Percentiles rank a stretch among this genome's conserved stretches.
These are phyloP conservation scores for Drosera spatulata DNA, from an alignment of 179 eudicot genomes.

Conservation along the genomic window DNA sequence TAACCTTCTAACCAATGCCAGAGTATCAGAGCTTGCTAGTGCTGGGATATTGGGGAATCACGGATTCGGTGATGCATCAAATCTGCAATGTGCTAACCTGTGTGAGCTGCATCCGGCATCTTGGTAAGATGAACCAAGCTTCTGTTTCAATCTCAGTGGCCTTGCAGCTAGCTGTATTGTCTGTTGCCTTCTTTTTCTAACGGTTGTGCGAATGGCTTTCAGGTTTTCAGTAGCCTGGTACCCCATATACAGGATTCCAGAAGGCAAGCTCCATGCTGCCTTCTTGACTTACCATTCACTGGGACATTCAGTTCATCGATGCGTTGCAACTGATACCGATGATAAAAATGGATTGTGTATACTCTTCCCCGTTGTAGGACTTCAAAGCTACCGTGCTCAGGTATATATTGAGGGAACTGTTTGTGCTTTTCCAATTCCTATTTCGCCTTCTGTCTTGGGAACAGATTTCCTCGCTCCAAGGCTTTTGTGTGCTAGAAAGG, in stretches of 20 bases:
- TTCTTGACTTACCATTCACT: constrained; percentile 52
- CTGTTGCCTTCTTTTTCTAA: not conserved
- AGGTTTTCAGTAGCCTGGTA: constrained; percentile 65
- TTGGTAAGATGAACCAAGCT: constrained; percentile 22
- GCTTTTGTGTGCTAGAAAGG: too few species aligned
- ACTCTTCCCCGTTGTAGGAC: constrained; percentile 41
- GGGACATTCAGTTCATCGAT: constrained; percentile 26
- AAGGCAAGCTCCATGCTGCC: constrained; percentile 44
- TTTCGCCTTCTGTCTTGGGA: too few species aligned
- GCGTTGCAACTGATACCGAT: constrained; percentile 8
- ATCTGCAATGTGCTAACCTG: constrained; percentile 18
- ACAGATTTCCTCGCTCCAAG: too few species aligned
- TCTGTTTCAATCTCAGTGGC: not conserved
- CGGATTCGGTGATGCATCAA: constrained; percentile 34
- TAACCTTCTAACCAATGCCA: constrained; percentile 3
- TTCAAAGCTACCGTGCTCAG: constrained; percentile 45
- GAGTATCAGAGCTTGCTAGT: constrained; percentile 37
- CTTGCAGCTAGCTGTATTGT: not conserved
- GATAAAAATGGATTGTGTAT: constrained; percentile 12
- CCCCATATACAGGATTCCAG: constrained; percentile 51
- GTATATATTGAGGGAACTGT: constrained; percentile 5
- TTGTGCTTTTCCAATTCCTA: too few species aligned
- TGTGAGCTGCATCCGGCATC: constrained; percentile 36
- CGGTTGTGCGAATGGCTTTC: constrained; percentile 5
- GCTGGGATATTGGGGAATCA: constrained; percentile 17